These are phyloP conservation scores for Coemansia sp. DNA, from an alignment of 192 early-diverging fungal genomes.

Conservation along the genomic window DNA sequence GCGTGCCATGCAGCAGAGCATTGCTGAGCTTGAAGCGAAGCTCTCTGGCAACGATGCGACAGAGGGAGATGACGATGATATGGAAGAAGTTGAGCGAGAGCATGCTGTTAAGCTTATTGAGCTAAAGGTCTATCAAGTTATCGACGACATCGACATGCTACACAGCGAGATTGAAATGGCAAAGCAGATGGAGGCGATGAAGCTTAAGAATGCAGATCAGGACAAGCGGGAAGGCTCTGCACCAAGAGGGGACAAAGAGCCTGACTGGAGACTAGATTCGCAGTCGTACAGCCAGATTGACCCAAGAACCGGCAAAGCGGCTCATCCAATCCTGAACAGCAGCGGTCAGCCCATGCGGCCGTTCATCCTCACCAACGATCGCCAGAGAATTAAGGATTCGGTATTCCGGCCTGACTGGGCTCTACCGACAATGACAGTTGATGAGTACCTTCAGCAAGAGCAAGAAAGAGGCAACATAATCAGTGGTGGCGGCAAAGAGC, in stretches of 20 bases:
- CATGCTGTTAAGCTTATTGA: constrained; percentile 69
- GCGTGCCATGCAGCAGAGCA: constrained; percentile 70
- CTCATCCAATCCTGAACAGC: constrained; percentile 22
- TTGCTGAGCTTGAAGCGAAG: constrained; percentile 76
- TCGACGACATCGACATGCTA: constrained; percentile 68
- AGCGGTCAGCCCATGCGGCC: constrained; percentile 66
- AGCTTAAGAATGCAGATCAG: constrained; percentile 10
- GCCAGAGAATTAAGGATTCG: constrained; percentile 67
- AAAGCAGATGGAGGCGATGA: constrained; percentile 65
- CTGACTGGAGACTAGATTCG: constrained; percentile 53
- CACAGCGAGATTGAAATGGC: constrained; percentile 80
- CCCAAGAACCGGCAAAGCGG: constrained; percentile 13
- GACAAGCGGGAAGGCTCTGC: constrained; percentile 6
- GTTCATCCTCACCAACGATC: constrained; percentile 82
- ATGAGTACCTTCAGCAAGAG: constrained; percentile 90
- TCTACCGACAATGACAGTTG: constrained; percentile 95
- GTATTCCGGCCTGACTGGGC: constrained; percentile 85
- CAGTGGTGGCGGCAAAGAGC: constrained; percentile 76
- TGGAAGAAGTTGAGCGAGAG: constrained; percentile 78
- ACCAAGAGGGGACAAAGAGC: constrained; percentile 1
- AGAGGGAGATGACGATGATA: constrained; percentile 13
- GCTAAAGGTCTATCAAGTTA: constrained; percentile 65
- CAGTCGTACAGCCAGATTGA: constrained; percentile 42
- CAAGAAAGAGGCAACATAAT: constrained; percentile 85
- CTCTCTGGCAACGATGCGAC: constrained; percentile 50